Evolutionary conservation across 768 basidiomycete species (phyloP).

Genomic region (Xanthoconium purpureum): DNA sequence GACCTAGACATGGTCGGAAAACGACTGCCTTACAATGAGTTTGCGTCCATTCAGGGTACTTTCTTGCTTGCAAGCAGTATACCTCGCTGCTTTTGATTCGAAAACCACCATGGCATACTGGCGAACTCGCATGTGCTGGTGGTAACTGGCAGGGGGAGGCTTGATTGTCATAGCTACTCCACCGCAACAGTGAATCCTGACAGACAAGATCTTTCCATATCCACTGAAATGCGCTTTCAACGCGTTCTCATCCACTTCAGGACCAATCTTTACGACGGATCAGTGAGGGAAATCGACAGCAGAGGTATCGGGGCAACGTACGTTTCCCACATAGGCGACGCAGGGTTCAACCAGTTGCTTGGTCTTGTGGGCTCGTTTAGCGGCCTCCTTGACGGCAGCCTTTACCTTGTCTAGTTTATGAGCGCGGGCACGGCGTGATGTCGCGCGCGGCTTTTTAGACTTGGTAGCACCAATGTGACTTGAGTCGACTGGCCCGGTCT

Average conservation of each 20-base stretch:
- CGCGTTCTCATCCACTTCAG: slow-evolving; percentile 25
- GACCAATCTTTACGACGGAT: slow-evolving; percentile 30
- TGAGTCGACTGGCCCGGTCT: background rate
- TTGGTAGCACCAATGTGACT: background rate
- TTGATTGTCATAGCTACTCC: slow-evolving; percentile 29
- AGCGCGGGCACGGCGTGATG: slow-evolving; percentile 7
- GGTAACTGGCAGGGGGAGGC: slow-evolving; percentile 21
- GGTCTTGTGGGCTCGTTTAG: slow-evolving; percentile 12
- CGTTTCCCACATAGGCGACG: slow-evolving; percentile 61
- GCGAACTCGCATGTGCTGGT: slow-evolving; percentile 39
- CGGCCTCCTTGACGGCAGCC: slow-evolving; percentile 14
- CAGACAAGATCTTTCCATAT: slow-evolving; percentile 23
- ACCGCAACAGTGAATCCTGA: slow-evolving; percentile 32
- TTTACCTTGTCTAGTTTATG: slow-evolving; percentile 17
- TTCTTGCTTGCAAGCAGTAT: slow-evolving; percentile 41
- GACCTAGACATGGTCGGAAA: background rate
- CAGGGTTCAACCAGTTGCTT: slow-evolving; percentile 19
- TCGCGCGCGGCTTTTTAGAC: slow-evolving; percentile 5
- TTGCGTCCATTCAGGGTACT: slow-evolving; percentile 38
- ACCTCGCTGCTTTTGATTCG: slow-evolving; percentile 33
- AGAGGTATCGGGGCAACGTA: slow-evolving; percentile 32
- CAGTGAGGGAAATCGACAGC: background rate
- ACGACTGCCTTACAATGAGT: slow-evolving; percentile 39
- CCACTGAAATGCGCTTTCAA: slow-evolving; percentile 22
- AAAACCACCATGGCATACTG: slow-evolving; percentile 56